These are phyloP conservation scores for Terfezia boudieri DNA, from an alignment of 495 filamentous ascomycete genomes.

Conservation along the genomic window DNA sequence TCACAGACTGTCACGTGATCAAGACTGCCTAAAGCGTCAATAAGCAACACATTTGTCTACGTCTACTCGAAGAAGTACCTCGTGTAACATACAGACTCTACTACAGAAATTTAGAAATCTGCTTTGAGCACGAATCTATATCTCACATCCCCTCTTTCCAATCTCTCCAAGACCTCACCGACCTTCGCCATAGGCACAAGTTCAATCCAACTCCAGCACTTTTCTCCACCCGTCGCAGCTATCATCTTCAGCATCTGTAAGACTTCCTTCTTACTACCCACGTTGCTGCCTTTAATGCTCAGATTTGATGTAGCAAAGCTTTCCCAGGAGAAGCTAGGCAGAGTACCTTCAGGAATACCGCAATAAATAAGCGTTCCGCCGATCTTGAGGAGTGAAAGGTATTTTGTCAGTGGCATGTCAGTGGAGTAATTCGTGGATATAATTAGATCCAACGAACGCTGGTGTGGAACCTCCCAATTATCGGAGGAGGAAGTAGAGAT, in stretches of 20 bases:
- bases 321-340: constrained; percentile 52
- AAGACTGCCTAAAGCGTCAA: too few species aligned
- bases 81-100: too few species aligned
- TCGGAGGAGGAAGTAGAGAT: not conserved
- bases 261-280: constrained; percentile 58
- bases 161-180: constrained; percentile 39
- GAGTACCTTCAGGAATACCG: constrained; percentile 61
- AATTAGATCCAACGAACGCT: constrained; percentile 30
- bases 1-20: too few species aligned
- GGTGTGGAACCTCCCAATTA: not conserved
- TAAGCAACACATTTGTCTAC: too few species aligned
- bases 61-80: too few species aligned
- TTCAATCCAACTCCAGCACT: too few species aligned
- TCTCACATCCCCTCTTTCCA: constrained; percentile 48
- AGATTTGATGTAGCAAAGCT: constrained; percentile 55
- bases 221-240: constrained; percentile 28
- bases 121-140: constrained; percentile 11
- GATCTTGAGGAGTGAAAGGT: constrained; percentile 59
- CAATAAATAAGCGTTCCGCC: constrained; percentile 67
- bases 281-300: constrained; percentile 58
- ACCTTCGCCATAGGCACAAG: constrained; percentile 24
- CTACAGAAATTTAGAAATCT: too few species aligned
- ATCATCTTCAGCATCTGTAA: constrained; percentile 64
- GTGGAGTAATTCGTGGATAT: constrained; percentile 32
- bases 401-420: constrained; percentile 38